Evolutionary conservation across 2,329 filamentous ascomycete species (phyloP).

Genomic region (Teratosphaeria pseudoeucalypti): DNA sequence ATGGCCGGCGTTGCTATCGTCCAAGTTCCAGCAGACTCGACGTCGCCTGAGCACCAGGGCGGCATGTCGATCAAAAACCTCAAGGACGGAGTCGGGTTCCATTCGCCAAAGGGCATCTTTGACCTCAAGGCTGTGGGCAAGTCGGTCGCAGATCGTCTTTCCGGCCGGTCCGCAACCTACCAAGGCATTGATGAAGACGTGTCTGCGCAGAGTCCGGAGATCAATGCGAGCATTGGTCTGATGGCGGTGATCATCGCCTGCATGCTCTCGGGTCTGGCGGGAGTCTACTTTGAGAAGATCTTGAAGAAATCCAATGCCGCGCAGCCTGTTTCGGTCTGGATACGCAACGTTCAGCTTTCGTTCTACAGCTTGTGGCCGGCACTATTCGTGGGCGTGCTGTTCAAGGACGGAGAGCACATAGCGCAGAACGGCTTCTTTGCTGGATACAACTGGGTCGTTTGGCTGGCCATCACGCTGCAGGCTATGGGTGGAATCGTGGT

Average conservation of each 20-base stretch:
- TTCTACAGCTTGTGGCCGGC: conserved; percentile 91
- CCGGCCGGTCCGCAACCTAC: conserved; percentile 73
- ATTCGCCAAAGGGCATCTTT: conserved; percentile 66
- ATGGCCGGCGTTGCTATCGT: conserved; percentile 77
- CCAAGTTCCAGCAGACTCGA: conserved; percentile 56
- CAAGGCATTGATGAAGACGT: conserved; percentile 68
- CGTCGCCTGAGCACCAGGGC: conserved; percentile 31
- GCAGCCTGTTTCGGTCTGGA: conserved; percentile 70
- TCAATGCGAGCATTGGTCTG: conserved; percentile 73
- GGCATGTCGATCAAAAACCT: conserved; percentile 49
- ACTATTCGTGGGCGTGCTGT: conserved; percentile 73
- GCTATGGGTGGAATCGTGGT: conserved; percentile 76
- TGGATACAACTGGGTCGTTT: conserved; percentile 88
- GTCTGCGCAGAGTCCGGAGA: conserved; percentile 38
- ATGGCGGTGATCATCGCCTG: conserved; percentile 69
- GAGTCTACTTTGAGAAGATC: conserved; percentile 83
- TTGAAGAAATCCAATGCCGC: conserved; percentile 63
- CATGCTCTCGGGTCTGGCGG: conserved; percentile 70
- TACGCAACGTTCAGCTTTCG: conserved; percentile 86
- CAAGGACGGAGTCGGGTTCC: conserved; percentile 41
- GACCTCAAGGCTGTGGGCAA: conserved; percentile 58
- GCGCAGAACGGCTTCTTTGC: conserved; percentile 81
- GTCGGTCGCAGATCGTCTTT: conserved; percentile 39
- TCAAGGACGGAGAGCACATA: conserved; percentile 78
- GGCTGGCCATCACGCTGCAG: conserved; percentile 74